Base-by-base conservation (phyloP, 495 filamentous ascomycete species). In the Neurospora hispaniola region DNA sequence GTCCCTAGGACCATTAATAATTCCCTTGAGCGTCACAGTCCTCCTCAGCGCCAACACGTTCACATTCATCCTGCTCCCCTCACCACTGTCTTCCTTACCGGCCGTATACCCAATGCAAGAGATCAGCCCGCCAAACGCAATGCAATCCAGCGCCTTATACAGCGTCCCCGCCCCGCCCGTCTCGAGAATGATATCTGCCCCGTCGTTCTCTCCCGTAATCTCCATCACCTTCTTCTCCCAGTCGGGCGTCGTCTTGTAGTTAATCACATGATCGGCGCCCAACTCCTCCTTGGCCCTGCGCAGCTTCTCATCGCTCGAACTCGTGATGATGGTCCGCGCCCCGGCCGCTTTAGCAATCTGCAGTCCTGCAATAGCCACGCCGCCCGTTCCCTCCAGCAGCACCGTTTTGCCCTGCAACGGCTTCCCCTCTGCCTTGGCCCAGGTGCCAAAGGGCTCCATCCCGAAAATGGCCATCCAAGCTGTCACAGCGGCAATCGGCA, bases 161-260 rank as follows among this genome's bases (percentile, higher is more conserved):
- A 87, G 70, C 10, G 86, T 88, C 18, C 76, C 69, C 39, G 83
- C 81, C 10, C 86, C 86, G 2, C 85, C 86, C 72, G 84, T 81
- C 73, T 89, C 86, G 43, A 89, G 76, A 42, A 89, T 83, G 62
- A 85, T 78, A 73, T 86, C 83, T 0, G 80, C 84, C 43, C 84
- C 84, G 11, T 79, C 84, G 11, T 79, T 71, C 39, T 74, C 76
- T 16, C 71, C 42, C 6, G 85, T 86, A 8, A 80, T 23, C 18
- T 76, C 73, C 73, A 85, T 68, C 0, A 85, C 84, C 69, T 76
- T 79, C 9, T 76, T 71, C 39, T 85, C 78, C 85, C 85, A 87
- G 18, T 81, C 75, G n/a, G 79, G 78, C 4, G 71, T 79, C 0
- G 75, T 82, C 12, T 75, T 75, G 75, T 88, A 87, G 72, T 87